Evolutionary conservation across 495 filamentous ascomycete genomes (phyloP), one percentile per base, ranked within the genome.

Genomic region (Aspergillus egyptiacus): DNA sequence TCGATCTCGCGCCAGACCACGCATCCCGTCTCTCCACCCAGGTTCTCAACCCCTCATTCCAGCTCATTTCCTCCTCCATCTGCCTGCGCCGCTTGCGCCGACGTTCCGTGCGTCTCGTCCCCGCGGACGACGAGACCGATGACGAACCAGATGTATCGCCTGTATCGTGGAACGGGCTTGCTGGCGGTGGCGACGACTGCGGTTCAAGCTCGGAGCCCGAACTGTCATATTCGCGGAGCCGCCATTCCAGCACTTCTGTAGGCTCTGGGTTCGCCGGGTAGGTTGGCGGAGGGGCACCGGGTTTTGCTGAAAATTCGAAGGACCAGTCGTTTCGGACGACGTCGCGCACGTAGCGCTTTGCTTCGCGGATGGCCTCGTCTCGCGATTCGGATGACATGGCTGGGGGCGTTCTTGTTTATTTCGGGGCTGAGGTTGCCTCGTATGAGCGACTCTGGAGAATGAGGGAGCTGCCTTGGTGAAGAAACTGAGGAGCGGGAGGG

Each of bases 31-130:
- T 72, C 27, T 78, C 78, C 36, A 81, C 72, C 69, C 85, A 98
- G 54, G 81, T 83, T 36, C 80, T 73, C 32, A 98, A 61, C 0
- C 93, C 93, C 17, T 79, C 70, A 53, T 96, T 97, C 86, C 86
- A 94, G 14, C 65, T 60, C 75, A 87, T 80, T 60, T 97, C 91
- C 27, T 85, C 84, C 42, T 85, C 76, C 44, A 86, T 61, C 25
- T 67, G 64, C 8, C 69, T 74, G 53, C 77, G 72, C 53, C 86
- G 72, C 50, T 80, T 78, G 44, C 76, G 71, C 35, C 83, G 80
- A 30, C 79, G 73, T 46, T 78, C 65, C 2, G 36, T 38, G 24
- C 41, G 30, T 20, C 50, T 17, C 18, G 43, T 11, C 32, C 42
- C 23, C 28, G 34, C 4, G 23, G 33, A 2, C 18, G 48, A 51